phyloP scores from a whole-genome alignment of 345 rosid genomes.

The Eucalyptus sideroxylon region DNA sequence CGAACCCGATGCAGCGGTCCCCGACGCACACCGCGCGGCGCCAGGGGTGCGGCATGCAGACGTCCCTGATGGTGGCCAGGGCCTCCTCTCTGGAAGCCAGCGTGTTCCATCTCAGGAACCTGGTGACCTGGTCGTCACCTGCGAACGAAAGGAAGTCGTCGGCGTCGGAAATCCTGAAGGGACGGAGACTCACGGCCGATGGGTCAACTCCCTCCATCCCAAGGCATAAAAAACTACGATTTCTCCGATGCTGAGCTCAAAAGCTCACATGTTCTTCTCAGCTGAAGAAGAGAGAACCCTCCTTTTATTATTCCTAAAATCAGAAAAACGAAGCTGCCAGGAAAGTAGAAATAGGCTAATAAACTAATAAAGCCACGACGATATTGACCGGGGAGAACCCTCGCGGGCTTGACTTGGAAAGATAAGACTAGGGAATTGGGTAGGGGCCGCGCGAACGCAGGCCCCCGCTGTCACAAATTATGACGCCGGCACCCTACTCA shows the following conservation, averaged over 20 bases:
- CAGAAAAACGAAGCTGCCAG: not conserved
- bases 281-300: not conserved
- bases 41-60: slow-evolving; percentile 35
- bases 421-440: not conserved
- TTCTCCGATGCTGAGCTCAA: not conserved
- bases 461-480: too few species aligned
- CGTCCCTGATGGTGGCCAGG: not conserved
- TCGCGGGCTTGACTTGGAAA: rapidly evolving
- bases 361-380: rapidly evolving
- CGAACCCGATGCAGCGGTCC: slow-evolving; percentile 5
- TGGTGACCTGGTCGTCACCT: slow-evolving; percentile 14
- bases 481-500: too few species aligned
- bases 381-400: rapidly evolving
- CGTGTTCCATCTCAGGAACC: not conserved
- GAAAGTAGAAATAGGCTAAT: rapidly evolving
- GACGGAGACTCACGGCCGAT: not conserved
- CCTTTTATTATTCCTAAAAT: not conserved
- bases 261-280: not conserved
- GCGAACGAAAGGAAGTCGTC: slow-evolving; percentile 25
- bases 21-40: slow-evolving; percentile 30
- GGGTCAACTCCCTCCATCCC: not conserved
- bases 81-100: not conserved
- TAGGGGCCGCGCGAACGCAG: not conserved
- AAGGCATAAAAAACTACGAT: not conserved
- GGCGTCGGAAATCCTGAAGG: slow-evolving; percentile 6